phyloP scores from a whole-genome alignment of 805 yeast species.

The Saccharomycopsis babjevae region DNA sequence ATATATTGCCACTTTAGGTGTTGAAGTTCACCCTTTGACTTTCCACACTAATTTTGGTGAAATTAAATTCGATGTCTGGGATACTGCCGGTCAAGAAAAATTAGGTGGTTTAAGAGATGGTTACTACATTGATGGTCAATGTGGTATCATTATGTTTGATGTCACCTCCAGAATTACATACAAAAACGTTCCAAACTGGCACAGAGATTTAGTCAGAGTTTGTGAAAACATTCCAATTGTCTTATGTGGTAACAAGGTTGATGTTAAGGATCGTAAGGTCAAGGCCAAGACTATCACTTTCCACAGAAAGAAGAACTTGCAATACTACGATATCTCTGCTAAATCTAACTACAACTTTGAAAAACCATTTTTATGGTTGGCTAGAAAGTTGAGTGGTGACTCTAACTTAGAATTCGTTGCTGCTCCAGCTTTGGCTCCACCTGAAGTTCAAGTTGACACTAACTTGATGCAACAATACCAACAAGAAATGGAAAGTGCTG shows the following conservation, averaged over 20 bases:
- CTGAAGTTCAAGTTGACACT: constrained; percentile 96
- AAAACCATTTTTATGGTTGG: constrained; percentile 99
- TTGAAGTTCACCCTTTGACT: constrained; percentile 96
- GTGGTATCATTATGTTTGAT: constrained; percentile 99
- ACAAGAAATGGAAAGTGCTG: constrained; percentile 99
- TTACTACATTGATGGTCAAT: constrained; percentile 98
- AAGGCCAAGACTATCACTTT: constrained; percentile 99
- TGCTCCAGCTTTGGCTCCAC: constrained; percentile 99
- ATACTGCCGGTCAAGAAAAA: constrained; percentile 99
- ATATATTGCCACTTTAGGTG: constrained; percentile 98
- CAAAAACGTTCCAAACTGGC: constrained; percentile 99
- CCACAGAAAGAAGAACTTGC: constrained; percentile 99
- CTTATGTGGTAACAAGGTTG: constrained; percentile 98
- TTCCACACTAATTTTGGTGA: constrained; percentile 98
- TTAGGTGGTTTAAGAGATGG: constrained; percentile 99
- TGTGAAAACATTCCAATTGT: constrained; percentile 99
- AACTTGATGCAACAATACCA: constrained; percentile 97
- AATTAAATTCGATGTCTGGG: constrained; percentile 99
- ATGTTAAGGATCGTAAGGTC: constrained; percentile 98
- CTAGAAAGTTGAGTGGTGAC: constrained; percentile 97
- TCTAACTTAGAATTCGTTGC: constrained; percentile 97
- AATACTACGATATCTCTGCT: constrained; percentile 98
- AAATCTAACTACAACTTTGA: constrained; percentile 99
- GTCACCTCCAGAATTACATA: constrained; percentile 98
- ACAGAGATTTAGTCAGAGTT: constrained; percentile 98